These are phyloP conservation scores for Zelonia costaricensis DNA, from an alignment of 208 protist genomes.

Conservation along the genomic window DNA sequence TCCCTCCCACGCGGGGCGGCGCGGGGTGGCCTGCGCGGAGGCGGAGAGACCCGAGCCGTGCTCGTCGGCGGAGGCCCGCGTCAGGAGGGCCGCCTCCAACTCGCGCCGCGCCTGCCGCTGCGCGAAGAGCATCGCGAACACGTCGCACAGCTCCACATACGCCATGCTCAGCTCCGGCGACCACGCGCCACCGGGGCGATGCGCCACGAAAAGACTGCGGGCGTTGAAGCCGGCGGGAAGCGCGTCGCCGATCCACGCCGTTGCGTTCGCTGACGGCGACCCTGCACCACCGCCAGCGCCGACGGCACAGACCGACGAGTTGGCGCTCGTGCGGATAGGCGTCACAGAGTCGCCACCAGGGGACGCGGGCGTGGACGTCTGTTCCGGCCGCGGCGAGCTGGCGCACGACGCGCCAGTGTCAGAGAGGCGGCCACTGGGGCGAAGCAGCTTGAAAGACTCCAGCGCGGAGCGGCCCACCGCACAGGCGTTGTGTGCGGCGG, in stretches of 20 bases:
- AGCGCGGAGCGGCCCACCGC: slow-evolving; percentile 22
- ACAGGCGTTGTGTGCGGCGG: slow-evolving; percentile 22
- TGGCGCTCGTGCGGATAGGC: not conserved
- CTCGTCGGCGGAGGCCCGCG: not conserved
- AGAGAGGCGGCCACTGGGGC: not conserved
- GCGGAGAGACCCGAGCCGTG: not conserved
- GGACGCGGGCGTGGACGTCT: no score
- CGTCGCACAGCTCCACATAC: slow-evolving; percentile 52
- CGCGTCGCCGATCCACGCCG: slow-evolving; percentile 20
- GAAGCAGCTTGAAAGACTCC: slow-evolving; percentile 1
- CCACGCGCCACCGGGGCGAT: slow-evolving; percentile 53
- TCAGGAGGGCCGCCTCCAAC: slow-evolving; percentile 29
- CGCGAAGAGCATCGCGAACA: slow-evolving; percentile 28
- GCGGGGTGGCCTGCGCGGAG: slow-evolving; percentile 21
- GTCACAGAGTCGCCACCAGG: not conserved
- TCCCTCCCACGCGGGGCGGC: slow-evolving; percentile 1
- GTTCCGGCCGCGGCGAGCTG: not conserved
- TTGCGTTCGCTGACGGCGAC: no score
- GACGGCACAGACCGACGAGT: no score
- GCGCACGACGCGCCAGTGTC: not conserved
- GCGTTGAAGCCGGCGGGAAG: slow-evolving; percentile 25
- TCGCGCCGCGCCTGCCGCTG: slow-evolving; percentile 42
- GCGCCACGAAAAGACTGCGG: slow-evolving; percentile 33
- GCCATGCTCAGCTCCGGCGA: slow-evolving; percentile 25
- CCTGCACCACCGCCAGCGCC: no score